Evolutionary conservation across 805 yeast species (phyloP).

Genomic region (Barnettozyma sp.): DNA sequence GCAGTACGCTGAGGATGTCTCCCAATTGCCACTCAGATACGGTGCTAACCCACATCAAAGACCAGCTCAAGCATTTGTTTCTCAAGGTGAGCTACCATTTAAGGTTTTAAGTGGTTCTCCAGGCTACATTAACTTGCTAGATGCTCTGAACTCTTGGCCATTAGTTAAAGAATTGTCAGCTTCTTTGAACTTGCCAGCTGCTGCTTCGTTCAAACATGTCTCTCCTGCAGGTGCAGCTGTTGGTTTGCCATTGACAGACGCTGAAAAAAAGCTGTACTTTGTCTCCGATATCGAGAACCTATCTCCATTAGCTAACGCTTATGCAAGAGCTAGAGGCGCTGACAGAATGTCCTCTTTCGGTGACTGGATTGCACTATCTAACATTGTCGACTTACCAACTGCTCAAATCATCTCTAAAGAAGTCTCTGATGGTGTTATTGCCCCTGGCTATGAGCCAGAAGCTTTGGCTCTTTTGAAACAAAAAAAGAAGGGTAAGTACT

Average conservation of each 20-base stretch:
- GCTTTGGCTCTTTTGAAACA: conserved; percentile 82
- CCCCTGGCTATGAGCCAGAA: conserved; percentile 92
- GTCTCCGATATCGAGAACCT: conserved; percentile 91
- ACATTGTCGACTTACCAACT: conserved; percentile 92
- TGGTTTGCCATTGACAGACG: conserved; percentile 84
- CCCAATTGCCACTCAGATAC: conserved; percentile 92
- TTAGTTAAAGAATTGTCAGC: conserved; percentile 94
- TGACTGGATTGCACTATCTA: conserved; percentile 95
- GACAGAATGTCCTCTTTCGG: conserved; percentile 99
- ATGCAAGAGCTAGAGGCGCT: conserved; percentile 99
- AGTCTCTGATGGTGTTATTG: conserved; percentile 97
- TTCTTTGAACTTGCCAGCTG: conserved; percentile 92
- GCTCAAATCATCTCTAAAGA: conserved; percentile 96
- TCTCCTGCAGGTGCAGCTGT: conserved; percentile 99
- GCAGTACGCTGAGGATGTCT: conserved; percentile 82
- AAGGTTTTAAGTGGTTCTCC: conserved; percentile 92
- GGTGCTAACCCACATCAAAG: conserved; percentile 99
- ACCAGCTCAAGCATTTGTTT: conserved; percentile 95
- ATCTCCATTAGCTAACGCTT: conserved; percentile 95
- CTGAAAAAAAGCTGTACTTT: conserved; percentile 92
- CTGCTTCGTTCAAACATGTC: conserved; percentile 97
- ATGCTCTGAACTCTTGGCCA: conserved; percentile 98
- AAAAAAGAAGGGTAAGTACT: conserved; percentile 97
- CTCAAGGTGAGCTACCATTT: conserved; percentile 85
- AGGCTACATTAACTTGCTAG: conserved; percentile 93